These are phyloP conservation scores for Cnidoscolus chayamansa DNA, from an alignment of 441 rosid species.

Conservation along the genomic window DNA sequence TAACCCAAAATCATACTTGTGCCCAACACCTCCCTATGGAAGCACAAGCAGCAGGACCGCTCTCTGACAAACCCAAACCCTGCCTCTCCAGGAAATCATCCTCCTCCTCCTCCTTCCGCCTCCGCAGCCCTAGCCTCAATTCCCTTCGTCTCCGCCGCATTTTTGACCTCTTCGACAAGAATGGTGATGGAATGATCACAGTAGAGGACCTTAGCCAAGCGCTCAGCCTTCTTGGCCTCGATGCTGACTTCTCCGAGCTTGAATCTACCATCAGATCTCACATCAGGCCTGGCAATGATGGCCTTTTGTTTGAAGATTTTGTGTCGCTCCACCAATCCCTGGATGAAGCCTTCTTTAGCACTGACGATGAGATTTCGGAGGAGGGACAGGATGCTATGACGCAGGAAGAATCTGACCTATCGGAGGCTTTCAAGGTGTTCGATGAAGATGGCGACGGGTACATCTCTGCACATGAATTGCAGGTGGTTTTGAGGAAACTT, in stretches of 20 bases:
- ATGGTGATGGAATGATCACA: conserved; percentile 67
- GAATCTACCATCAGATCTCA: conserved; percentile 50
- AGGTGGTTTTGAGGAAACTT: conserved; percentile 62
- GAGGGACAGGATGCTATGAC: not conserved
- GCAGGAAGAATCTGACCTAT: conserved; percentile 62
- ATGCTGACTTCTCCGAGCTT: conserved; percentile 59
- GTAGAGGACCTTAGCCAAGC: conserved; percentile 64
- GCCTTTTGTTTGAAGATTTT: conserved; percentile 65
- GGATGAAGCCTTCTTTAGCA: conserved; percentile 47
- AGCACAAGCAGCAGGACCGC: conserved; percentile 25
- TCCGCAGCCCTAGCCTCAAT: conserved; percentile 74
- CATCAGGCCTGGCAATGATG: conserved; percentile 51
- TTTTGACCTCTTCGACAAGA: conserved; percentile 78
- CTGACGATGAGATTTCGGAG: conserved; percentile 4
- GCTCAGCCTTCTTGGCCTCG: conserved; percentile 58
- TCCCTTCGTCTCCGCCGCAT: conserved; percentile 81
- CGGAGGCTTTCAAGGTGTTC: conserved; percentile 88
- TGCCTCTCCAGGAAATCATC: conserved; percentile 23
- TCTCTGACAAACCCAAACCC: not conserved
- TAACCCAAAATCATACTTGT: not conserved
- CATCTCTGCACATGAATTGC: conserved; percentile 72
- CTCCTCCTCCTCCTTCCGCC: conserved; percentile 55
- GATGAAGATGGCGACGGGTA: conserved; percentile 89
- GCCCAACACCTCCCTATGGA: conserved; percentile 19
- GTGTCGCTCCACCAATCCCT: conserved; percentile 55